Conservation (phyloP, 768 basidiomycete species). For the Pisolithus orientalis region DNA sequence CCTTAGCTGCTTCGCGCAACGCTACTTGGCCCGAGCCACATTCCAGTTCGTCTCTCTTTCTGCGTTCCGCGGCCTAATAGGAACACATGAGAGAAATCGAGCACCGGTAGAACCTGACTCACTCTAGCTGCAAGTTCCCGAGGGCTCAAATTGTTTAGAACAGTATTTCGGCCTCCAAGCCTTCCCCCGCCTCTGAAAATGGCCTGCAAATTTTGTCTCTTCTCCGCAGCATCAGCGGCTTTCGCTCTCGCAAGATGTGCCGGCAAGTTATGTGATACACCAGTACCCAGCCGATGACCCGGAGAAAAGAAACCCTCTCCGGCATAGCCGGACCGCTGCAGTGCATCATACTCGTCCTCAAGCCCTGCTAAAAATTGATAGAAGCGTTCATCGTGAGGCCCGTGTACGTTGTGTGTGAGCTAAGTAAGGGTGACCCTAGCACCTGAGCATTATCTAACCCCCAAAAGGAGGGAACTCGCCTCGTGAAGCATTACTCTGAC, state of each 20-base stretch:
- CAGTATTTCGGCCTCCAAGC: slow-evolving; percentile 48
- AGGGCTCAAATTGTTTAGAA: slow-evolving; percentile 42
- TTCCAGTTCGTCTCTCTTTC: slow-evolving; percentile 64
- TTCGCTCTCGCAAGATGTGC: slow-evolving; percentile 57
- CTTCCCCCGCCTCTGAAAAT: slow-evolving; percentile 50
- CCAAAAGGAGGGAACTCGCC: slow-evolving; percentile 32
- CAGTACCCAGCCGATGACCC: slow-evolving; percentile 65
- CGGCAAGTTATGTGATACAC: slow-evolving; percentile 62
- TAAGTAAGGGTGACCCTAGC: slow-evolving; percentile 22
- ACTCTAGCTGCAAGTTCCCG: slow-evolving; percentile 61
- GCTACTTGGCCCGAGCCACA: slow-evolving; percentile 62
- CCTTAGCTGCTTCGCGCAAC: slow-evolving; percentile 60
- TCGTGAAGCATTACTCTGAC: slow-evolving; percentile 89
- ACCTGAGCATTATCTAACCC: background rate
- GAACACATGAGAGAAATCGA: slow-evolving; percentile 1
- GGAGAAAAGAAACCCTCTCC: slow-evolving; percentile 86
- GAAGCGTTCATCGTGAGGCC: slow-evolving; percentile 83
- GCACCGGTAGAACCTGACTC: slow-evolving; percentile 37
- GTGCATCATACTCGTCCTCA: slow-evolving; percentile 79
- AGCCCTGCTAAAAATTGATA: slow-evolving; percentile 67
- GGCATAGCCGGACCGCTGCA: slow-evolving; percentile 75
- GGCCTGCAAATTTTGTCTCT: slow-evolving; percentile 42
- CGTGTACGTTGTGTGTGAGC: slow-evolving; percentile 87
- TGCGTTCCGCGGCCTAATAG: slow-evolving; percentile 77
- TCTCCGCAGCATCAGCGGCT: slow-evolving; percentile 79